Percentiles rank a stretch among this genome's conserved stretches.
phyloP scores from a whole-genome alignment of 1,284 basidiomycete genomes.

The Ceratobasidium sp. region DNA sequence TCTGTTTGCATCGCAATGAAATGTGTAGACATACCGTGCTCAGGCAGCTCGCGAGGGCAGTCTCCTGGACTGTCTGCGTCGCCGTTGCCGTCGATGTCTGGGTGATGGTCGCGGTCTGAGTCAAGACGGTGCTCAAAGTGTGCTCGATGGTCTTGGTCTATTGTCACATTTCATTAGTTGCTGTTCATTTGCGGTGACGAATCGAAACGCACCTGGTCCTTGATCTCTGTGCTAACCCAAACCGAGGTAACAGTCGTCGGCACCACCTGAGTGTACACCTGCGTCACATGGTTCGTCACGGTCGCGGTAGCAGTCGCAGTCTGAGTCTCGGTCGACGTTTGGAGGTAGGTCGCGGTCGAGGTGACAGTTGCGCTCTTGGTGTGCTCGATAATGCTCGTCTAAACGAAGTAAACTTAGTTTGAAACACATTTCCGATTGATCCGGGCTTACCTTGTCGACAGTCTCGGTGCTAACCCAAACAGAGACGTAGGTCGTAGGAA shows the following conservation, averaged over 20 bases:
- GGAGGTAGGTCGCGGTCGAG: constrained; percentile 37
- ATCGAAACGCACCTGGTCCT: constrained; percentile 7
- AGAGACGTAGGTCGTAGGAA: constrained; percentile 39
- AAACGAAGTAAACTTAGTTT: neutral
- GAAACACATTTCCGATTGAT: neutral
- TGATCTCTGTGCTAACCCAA: constrained; percentile 31
- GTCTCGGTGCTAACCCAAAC: constrained; percentile 40
- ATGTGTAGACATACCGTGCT: constrained; percentile 20
- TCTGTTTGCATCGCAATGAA: neutral
- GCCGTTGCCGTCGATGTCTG: constrained; percentile 38
- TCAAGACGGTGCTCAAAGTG: constrained; percentile 1
- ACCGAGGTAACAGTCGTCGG: constrained; percentile 27
- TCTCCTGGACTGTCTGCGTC: constrained; percentile 36
- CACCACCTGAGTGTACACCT: constrained; percentile 29
- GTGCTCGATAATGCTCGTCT: constrained; percentile 39
- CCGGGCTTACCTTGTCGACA: constrained; percentile 32
- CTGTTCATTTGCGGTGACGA: too few relatives aligned
- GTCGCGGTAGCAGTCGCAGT: constrained; percentile 24
- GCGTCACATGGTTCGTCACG: constrained; percentile 17
- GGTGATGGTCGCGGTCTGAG: constrained; percentile 17
- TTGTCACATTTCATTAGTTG: too few relatives aligned
- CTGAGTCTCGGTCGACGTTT: constrained; percentile 39
- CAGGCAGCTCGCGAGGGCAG: constrained; percentile 35
- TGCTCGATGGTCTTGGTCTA: constrained; percentile 33
- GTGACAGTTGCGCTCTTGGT: constrained; percentile 38